phyloP scores from a whole-genome alignment of 1,284 basidiomycete genomes.

The Cutaneotrichosporon sp. region DNA sequence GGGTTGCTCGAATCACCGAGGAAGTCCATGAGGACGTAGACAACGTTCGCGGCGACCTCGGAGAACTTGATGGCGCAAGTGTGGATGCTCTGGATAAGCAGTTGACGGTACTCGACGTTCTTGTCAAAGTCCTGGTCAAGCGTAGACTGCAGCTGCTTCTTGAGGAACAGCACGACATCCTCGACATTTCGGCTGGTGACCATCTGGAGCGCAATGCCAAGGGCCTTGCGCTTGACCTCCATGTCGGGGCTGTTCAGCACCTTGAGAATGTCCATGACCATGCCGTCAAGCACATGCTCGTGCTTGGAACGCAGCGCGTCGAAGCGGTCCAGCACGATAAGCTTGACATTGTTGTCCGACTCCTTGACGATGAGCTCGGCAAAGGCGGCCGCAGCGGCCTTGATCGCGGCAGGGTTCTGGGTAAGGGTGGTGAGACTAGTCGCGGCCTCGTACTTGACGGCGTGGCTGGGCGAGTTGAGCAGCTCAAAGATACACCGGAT shows the following conservation, averaged over 20 bases:
- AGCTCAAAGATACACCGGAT: slow-evolving; percentile 93
- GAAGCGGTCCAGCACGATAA: slow-evolving; percentile 93
- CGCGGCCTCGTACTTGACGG: slow-evolving; percentile 97
- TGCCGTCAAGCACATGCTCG: slow-evolving; percentile 81
- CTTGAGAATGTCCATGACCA: slow-evolving; percentile 95
- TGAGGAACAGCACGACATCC: slow-evolving; percentile 91
- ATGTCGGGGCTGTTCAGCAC: slow-evolving; percentile 77
- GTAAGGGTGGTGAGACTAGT: slow-evolving; percentile 91
- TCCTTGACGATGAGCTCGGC: slow-evolving; percentile 90
- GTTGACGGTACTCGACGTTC: slow-evolving; percentile 90
- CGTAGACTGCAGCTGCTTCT: slow-evolving; percentile 95
- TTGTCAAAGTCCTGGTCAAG: slow-evolving; percentile 70
- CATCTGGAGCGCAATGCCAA: slow-evolving; percentile 87
- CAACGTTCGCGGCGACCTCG: slow-evolving; percentile 94
- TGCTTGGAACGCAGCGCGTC: slow-evolving; percentile 79
- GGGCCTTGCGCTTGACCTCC: slow-evolving; percentile 91
- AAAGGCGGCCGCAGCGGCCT: slow-evolving; percentile 85
- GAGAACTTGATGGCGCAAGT: slow-evolving; percentile 95
- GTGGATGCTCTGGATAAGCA: slow-evolving; percentile 96
- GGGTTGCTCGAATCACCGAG: slow-evolving; percentile 93
- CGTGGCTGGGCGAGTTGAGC: slow-evolving; percentile 83
- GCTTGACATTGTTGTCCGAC: slow-evolving; percentile 98
- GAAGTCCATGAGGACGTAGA: slow-evolving; percentile 98
- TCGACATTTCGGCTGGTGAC: slow-evolving; percentile 95
- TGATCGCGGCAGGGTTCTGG: slow-evolving; percentile 91